phyloP scores from a whole-genome alignment of 2,329 filamentous ascomycete genomes.

The Alternaria angustiovoidea region DNA sequence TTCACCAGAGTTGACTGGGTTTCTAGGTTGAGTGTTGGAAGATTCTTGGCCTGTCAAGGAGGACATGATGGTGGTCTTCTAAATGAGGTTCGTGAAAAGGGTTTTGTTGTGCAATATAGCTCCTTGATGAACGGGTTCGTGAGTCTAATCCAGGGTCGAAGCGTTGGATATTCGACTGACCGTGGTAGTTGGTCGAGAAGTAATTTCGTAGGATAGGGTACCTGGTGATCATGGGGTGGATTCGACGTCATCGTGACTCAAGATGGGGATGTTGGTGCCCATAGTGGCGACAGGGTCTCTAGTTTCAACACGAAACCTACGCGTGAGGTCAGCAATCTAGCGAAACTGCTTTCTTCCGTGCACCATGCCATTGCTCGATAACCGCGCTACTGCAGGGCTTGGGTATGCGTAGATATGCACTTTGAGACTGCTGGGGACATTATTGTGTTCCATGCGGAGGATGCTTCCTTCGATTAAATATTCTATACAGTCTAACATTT shows the following conservation, averaged over 20 bases:
- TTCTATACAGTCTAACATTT: background rate
- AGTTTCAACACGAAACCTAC: background rate
- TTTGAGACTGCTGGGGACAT: background rate
- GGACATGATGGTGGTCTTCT: constrained; percentile 10
- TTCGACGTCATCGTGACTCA: constrained; percentile 16
- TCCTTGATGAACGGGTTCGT: no score
- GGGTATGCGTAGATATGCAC: no score
- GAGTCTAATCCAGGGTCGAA: background rate
- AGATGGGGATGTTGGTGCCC: background rate
- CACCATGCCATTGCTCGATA: background rate
- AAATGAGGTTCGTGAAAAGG: background rate
- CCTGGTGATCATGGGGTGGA: background rate
- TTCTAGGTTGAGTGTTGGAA: constrained; percentile 19
- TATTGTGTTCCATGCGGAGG: background rate
- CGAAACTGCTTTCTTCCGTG: background rate
- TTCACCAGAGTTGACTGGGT: constrained; percentile 18
- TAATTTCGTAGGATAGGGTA: background rate
- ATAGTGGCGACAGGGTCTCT: background rate
- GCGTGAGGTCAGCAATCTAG: background rate
- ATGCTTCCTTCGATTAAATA: background rate
- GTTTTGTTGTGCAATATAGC: background rate
- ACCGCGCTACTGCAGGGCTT: background rate
- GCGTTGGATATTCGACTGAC: background rate
- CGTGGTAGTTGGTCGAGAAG: background rate
- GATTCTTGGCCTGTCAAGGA: constrained; percentile 26